Percentiles rank a stretch among this genome's conserved stretches.
Evolutionary conservation across 495 filamentous ascomycete species (phyloP).

Genomic region (Penicillium daleae): DNA sequence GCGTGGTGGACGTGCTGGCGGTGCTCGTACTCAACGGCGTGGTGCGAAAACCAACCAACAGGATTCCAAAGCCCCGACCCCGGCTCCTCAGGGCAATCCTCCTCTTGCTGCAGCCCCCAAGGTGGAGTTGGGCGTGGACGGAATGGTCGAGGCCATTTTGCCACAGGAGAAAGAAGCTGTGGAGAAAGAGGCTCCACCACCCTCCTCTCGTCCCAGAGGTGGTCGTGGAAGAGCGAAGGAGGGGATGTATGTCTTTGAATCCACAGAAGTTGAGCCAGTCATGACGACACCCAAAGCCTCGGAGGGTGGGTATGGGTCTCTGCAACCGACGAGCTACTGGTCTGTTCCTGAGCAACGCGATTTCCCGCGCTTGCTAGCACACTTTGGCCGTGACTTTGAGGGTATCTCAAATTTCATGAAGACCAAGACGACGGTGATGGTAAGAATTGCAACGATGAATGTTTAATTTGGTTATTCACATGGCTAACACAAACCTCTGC

Average conservation of each 20-base stretch:
- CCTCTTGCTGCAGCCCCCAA: constrained; percentile 32
- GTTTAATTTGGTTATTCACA: not conserved
- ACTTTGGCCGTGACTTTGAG: constrained; percentile 88
- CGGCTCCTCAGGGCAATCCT: constrained; percentile 25
- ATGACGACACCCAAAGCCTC: constrained; percentile 30
- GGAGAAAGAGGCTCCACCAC: constrained; percentile 29
- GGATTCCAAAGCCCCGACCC: constrained; percentile 34
- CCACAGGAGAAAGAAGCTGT: constrained; percentile 29
- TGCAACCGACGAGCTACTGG: constrained; percentile 91
- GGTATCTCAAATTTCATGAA: constrained; percentile 85
- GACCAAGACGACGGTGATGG: constrained; percentile 94
- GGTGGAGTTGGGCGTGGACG: constrained; percentile 39
- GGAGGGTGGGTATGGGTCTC: constrained; percentile 49
- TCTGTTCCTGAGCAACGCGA: constrained; percentile 88
- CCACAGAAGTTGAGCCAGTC: constrained; percentile 43
- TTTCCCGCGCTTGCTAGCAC: constrained; percentile 73
- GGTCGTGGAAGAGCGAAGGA: constrained; percentile 45
- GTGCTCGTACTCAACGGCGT: constrained; percentile 41
- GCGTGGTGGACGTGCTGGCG: constrained; percentile 50
- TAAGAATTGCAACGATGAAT: constrained; percentile 42
- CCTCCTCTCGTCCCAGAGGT: constrained; percentile 33
- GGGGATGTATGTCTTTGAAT: constrained; percentile 46
- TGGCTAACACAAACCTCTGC: not conserved
- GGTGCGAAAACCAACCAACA: constrained; percentile 40
- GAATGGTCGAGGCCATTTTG: constrained; percentile 24